Conservation (phyloP, 495 filamentous ascomycete genomes). For the Beverwykella pulmonaria region DNA sequence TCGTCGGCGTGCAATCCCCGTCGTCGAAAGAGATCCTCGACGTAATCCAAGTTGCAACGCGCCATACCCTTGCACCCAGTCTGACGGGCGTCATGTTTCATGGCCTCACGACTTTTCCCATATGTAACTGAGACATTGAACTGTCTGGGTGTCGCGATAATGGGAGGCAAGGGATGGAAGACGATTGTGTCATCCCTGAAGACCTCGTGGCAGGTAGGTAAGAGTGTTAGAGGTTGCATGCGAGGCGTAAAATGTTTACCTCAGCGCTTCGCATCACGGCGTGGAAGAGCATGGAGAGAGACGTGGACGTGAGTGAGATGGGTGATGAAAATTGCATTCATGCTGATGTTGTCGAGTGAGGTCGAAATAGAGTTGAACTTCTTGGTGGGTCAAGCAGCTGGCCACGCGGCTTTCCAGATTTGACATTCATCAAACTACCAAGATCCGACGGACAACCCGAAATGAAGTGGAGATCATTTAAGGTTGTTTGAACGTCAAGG, state of each 20-base stretch:
- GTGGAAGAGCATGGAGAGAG: no score
- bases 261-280: not conserved
- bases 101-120: not conserved
- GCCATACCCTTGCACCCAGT: not conserved
- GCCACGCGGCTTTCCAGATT: not conserved
- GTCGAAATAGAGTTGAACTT: not conserved
- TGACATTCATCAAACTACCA: not conserved
- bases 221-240: not conserved
- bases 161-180: not conserved
- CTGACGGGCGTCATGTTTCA: constrained; percentile 10
- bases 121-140: constrained; percentile 15
- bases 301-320: not conserved
- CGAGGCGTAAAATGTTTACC: not conserved
- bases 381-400: not conserved
- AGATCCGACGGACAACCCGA: not conserved
- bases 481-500: constrained; percentile 5
- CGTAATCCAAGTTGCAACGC: no score
- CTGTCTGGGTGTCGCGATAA: not conserved
- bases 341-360: not conserved
- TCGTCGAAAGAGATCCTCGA: no score
- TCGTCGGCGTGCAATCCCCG: no score
- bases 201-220: not conserved
- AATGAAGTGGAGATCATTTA: not conserved
- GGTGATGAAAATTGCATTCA: not conserved
- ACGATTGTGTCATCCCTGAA: not conserved